Evolutionary conservation across 2,329 filamentous ascomycete species (phyloP).

Genomic region (Annulohypoxylon truncatum): DNA sequence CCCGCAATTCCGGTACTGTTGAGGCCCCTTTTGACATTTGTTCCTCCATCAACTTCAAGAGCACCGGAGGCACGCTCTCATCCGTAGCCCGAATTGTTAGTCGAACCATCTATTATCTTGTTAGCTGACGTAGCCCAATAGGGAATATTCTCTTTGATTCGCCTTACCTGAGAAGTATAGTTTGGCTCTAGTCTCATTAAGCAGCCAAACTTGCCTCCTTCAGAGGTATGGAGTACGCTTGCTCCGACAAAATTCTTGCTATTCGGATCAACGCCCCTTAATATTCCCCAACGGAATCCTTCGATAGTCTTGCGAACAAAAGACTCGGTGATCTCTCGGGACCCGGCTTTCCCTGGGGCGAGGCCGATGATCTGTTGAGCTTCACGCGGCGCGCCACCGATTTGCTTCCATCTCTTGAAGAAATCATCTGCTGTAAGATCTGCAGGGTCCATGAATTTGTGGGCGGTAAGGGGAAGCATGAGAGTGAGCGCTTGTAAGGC

Average conservation of each 20-base stretch:
- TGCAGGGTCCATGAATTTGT: slow-evolving; percentile 97
- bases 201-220: slow-evolving; percentile 93
- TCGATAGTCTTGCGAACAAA: slow-evolving; percentile 80
- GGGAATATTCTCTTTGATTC: neutral
- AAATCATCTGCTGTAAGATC: slow-evolving; percentile 91
- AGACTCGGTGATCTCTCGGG: slow-evolving; percentile 73
- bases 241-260: slow-evolving; percentile 93
- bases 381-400: slow-evolving; percentile 87
- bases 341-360: slow-evolving; percentile 62
- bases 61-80: slow-evolving; percentile 81
- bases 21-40: slow-evolving; percentile 70
- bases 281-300: slow-evolving; percentile 89
- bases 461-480: slow-evolving; percentile 86
- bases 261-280: slow-evolving; percentile 91
- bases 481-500: slow-evolving; percentile 92
- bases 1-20: slow-evolving; percentile 54
- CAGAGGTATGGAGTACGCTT: slow-evolving; percentile 83
- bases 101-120: slow-evolving; percentile 78
- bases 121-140: slow-evolving; percentile 28
- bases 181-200: slow-evolving; percentile 95
- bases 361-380: slow-evolving; percentile 87
- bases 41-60: slow-evolving; percentile 90
- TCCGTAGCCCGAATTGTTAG: slow-evolving; percentile 95
- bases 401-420: slow-evolving; percentile 99
- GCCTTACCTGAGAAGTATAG: slow-evolving; percentile 84